Percentiles rank a stretch among this genome's conserved stretches.
Evolutionary conservation across 2,329 filamentous ascomycete species (phyloP).

Genomic region (Penicillium polonicum): DNA sequence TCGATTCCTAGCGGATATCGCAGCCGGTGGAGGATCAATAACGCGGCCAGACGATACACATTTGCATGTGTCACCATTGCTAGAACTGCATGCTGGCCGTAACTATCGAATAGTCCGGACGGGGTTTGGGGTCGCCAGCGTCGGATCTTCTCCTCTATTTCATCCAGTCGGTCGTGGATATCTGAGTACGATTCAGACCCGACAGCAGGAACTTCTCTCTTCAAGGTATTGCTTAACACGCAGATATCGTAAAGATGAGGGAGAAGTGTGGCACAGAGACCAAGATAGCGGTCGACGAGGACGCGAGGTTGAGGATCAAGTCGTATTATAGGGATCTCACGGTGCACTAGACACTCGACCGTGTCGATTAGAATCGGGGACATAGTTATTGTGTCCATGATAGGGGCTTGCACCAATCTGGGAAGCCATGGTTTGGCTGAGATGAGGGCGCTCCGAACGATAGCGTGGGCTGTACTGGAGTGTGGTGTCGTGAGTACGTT

Average conservation of each 20-base stretch:
- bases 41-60: conserved; percentile 30
- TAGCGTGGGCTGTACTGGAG: conserved; percentile 24
- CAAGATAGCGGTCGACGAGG: conserved; percentile 32
- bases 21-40: conserved; percentile 33
- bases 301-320: conserved; percentile 17
- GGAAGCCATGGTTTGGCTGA: conserved; percentile 30
- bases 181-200: conserved; percentile 6
- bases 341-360: conserved; percentile 30
- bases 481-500: conserved; percentile 29
- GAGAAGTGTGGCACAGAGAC: conserved; percentile 30
- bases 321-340: conserved; percentile 33
- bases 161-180: conserved; percentile 19
- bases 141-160: conserved; percentile 17
- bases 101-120: conserved; percentile 18
- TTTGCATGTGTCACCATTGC: conserved; percentile 33
- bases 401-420: conserved; percentile 21
- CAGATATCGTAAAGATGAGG: conserved; percentile 36
- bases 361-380: conserved; percentile 34
- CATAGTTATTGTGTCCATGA: conserved; percentile 31
- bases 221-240: conserved; percentile 22
- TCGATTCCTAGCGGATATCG: conserved; percentile 32
- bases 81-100: conserved; percentile 26
- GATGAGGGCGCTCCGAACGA: conserved; percentile 30
- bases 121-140: conserved; percentile 21
- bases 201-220: conserved; percentile 8